Evolutionary conservation across 495 filamentous ascomycete genomes (phyloP).

Genomic region (Penicillium cataractarum): DNA sequence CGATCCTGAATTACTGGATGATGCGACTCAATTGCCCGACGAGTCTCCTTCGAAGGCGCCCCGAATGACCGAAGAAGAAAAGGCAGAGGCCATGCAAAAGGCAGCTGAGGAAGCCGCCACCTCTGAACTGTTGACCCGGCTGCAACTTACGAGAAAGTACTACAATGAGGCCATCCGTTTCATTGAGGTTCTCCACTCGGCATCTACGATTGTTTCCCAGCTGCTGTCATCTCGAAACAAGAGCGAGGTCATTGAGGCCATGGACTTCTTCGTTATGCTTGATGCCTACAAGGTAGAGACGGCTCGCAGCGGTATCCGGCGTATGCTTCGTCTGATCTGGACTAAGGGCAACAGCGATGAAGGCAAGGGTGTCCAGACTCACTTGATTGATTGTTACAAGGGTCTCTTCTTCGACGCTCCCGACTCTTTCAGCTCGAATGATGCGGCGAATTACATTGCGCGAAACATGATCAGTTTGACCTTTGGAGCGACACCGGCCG

Average conservation of each 20-base stretch:
- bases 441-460: constrained; percentile 93
- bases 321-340: constrained; percentile 97
- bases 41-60: constrained; percentile 65
- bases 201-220: constrained; percentile 77
- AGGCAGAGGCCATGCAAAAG: constrained; percentile 57
- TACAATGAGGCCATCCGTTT: constrained; percentile 91
- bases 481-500: constrained; percentile 90
- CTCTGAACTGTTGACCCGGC: constrained; percentile 78
- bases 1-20: constrained; percentile 80
- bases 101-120: constrained; percentile 72
- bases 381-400: constrained; percentile 97
- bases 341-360: constrained; percentile 99
- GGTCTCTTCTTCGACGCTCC: constrained; percentile 95
- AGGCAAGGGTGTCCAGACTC: constrained; percentile 95
- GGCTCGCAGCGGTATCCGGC: constrained; percentile 82
- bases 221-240: constrained; percentile 93
- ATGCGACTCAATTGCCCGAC: constrained; percentile 79
- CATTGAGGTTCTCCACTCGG: constrained; percentile 88
- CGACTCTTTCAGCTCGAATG: constrained; percentile 80
- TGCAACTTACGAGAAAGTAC: constrained; percentile 87
- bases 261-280: constrained; percentile 95
- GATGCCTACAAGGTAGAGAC: constrained; percentile 96
- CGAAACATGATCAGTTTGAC: constrained; percentile 99
- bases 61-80: constrained; percentile 62
- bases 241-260: constrained; percentile 96